A percentile compares a stretch with the other conserved stretches of the same genome.
These are phyloP conservation scores for Aspergillus affinis DNA, from an alignment of 495 filamentous ascomycete genomes.

Conservation along the genomic window DNA sequence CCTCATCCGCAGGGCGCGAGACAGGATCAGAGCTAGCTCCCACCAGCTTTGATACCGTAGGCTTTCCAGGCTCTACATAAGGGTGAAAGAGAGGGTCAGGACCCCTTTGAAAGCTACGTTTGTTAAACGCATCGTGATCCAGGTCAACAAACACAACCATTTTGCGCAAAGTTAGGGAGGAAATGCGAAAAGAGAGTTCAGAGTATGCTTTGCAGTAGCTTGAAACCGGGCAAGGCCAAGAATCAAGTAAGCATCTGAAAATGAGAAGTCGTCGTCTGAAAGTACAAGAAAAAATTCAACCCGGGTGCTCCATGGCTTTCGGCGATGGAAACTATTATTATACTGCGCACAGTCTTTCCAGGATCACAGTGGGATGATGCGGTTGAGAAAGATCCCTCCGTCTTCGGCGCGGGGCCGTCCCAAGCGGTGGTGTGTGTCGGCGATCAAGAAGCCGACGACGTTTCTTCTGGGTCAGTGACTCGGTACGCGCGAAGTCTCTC, in stretches of 20 bases:
- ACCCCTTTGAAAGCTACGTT: constrained; percentile 21
- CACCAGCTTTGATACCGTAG: constrained; percentile 27
- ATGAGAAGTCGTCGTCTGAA: neutral
- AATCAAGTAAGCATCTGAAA: neutral
- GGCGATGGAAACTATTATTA: neutral
- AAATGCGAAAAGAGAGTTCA: constrained; percentile 2
- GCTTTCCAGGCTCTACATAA: constrained; percentile 22
- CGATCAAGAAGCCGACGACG: constrained; percentile 17
- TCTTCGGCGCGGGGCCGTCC: constrained; percentile 24
- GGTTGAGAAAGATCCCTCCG: constrained; percentile 30
- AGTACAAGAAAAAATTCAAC: neutral
- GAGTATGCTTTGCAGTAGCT: constrained; percentile 1
- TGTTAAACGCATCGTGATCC: constrained; percentile 35
- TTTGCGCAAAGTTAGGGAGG: constrained; percentile 15
- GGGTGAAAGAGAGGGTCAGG: constrained; percentile 18
- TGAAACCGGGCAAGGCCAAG: neutral
- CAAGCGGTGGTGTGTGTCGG: constrained; percentile 23
- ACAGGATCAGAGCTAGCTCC: constrained; percentile 14
- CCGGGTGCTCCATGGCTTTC: constrained; percentile 13
- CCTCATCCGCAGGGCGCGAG: constrained; percentile 4
- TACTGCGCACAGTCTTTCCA: neutral
- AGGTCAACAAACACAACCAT: constrained; percentile 52
- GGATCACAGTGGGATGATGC: constrained; percentile 33
- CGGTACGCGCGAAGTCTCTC: neutral
- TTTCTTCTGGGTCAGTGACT: constrained; percentile 18